Conservation (phyloP, 176 grass and related monocot genomes). For the Leersia perrieri region DNA sequence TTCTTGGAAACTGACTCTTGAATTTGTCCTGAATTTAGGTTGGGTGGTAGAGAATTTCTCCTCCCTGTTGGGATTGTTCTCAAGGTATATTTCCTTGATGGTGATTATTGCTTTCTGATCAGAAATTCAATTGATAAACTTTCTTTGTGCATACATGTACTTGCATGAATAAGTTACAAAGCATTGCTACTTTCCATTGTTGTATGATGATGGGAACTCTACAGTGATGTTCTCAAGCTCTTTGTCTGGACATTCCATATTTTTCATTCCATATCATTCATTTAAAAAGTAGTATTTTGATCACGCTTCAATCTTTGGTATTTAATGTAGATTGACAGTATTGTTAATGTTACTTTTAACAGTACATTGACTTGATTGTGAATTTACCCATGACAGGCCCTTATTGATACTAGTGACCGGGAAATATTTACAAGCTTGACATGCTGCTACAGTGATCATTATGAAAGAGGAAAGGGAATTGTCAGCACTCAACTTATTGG, state of each 20-base stretch:
- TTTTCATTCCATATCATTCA: conserved; percentile 21
- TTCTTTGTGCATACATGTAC: conserved; percentile 7
- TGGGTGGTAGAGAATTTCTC: conserved; percentile 85
- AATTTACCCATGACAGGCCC: conserved; percentile 52
- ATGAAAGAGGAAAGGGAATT: conserved; percentile 75
- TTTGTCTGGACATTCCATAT: conserved; percentile 12
- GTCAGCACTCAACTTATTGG: conserved; percentile 87
- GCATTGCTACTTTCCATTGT: conserved; percentile 5
- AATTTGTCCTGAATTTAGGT: conserved; percentile 52
- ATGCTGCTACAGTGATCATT: conserved; percentile 75
- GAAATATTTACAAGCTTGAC: conserved; percentile 94
- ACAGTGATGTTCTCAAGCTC: neutral
- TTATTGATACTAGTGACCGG: conserved; percentile 81
- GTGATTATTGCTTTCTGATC: neutral
- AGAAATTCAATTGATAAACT: conserved; percentile 1
- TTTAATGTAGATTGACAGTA: conserved; percentile 7
- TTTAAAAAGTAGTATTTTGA: conserved; percentile 24
- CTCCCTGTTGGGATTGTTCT: conserved; percentile 94
- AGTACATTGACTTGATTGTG: conserved; percentile 29
- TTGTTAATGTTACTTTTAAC: conserved; percentile 18
- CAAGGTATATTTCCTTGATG: conserved; percentile 54
- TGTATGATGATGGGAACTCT: neutral
- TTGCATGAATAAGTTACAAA: conserved; percentile 11
- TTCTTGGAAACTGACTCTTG: conserved; percentile 20
- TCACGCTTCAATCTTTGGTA: conserved; percentile 21